phyloP scores from a whole-genome alignment of 2,329 filamentous ascomycete species.

The Fusarium goolgardi region DNA sequence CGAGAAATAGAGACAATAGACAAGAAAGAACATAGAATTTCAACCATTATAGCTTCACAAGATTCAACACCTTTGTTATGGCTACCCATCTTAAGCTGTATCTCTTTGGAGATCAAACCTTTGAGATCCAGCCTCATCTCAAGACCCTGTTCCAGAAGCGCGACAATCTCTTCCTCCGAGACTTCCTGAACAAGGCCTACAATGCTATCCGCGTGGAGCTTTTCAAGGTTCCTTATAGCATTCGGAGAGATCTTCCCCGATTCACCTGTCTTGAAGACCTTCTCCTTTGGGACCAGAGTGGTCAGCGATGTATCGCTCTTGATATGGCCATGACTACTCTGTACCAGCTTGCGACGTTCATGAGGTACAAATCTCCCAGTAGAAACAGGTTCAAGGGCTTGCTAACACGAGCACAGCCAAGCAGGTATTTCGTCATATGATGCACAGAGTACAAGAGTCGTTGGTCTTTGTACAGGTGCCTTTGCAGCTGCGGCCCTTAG shows the following conservation, averaged over 20 bases:
- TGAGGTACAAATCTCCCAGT: conserved; percentile 9
- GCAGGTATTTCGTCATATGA: conserved; percentile 32
- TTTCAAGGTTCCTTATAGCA: conserved; percentile 25
- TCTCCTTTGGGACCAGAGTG: conserved; percentile 32
- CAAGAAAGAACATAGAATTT: conserved; percentile 20
- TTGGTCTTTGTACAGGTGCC: conserved; percentile 40
- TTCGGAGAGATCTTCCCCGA: conserved; percentile 33
- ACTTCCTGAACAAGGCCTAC: conserved; percentile 35
- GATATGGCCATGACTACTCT: conserved; percentile 42
- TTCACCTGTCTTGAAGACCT: conserved; percentile 40
- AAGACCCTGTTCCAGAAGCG: conserved; percentile 33
- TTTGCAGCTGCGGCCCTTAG: conserved; percentile 40
- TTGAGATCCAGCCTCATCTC: conserved; percentile 33
- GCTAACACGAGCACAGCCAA: neutral
- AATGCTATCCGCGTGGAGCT: conserved; percentile 33
- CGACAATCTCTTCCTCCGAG: conserved; percentile 40
- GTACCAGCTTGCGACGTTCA: conserved; percentile 38
- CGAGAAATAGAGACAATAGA: neutral
- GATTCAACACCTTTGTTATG: conserved; percentile 41
- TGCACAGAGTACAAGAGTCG: conserved; percentile 26
- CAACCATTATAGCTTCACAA: conserved; percentile 27
- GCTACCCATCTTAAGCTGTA: conserved; percentile 27
- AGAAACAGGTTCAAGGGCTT: accelerated
- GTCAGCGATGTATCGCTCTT: conserved; percentile 34
- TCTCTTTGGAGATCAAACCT: conserved; percentile 40